phyloP scores from a whole-genome alignment of 371 early-diverging fungal genomes.

The Mortierella sp. region DNA sequence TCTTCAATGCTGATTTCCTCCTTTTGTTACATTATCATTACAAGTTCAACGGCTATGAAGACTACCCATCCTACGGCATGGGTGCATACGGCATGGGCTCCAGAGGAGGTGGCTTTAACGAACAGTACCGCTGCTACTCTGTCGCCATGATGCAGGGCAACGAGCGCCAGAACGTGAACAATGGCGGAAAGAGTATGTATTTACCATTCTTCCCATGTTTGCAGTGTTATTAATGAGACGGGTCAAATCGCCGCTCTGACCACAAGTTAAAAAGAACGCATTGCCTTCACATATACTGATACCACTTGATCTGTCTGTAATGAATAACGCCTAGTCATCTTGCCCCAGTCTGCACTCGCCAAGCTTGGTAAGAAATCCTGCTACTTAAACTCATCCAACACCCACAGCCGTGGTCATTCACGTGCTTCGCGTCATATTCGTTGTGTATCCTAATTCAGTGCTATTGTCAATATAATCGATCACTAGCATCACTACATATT shows the following conservation, averaged over 20 bases:
- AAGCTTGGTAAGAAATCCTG: conserved; percentile 75
- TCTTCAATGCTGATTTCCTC: background rate
- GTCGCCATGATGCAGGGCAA: conserved; percentile 86
- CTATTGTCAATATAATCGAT: background rate
- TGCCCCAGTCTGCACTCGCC: conserved; percentile 92
- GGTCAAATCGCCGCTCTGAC: background rate
- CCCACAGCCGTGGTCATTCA: background rate
- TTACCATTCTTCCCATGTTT: background rate
- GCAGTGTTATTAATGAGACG: background rate
- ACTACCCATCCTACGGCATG: conserved; percentile 40
- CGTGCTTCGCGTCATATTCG: conserved; percentile 1
- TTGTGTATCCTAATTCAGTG: background rate
- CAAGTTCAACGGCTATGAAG: conserved; percentile 55
- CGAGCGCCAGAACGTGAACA: conserved; percentile 82
- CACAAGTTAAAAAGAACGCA: no score
- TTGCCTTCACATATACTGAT: conserved; percentile 5
- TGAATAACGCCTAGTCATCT: conserved; percentile 70
- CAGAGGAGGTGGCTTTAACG: conserved; percentile 61
- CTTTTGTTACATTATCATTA: background rate
- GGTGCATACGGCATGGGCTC: conserved; percentile 43
- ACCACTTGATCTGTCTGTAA: background rate
- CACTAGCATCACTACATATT: conserved; percentile 85
- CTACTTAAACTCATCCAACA: conserved; percentile 18
- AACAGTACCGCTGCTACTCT: conserved; percentile 84
- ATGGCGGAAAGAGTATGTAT: conserved; percentile 85